phyloP scores from a whole-genome alignment of 2,329 filamentous ascomycete species.

The Verticillium longisporum region DNA sequence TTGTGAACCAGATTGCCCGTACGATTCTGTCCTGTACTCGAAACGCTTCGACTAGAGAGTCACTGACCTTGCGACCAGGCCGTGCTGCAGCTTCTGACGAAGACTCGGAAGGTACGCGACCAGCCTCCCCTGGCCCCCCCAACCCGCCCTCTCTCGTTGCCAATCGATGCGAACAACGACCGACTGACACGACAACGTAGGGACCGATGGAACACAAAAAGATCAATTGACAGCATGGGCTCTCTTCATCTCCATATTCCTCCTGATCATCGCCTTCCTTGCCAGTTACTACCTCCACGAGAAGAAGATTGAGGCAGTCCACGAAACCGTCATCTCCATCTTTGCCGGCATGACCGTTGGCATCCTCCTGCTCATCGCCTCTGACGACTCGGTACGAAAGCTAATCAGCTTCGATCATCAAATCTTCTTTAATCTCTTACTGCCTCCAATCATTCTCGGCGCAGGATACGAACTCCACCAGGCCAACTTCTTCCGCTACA shows the following conservation, averaged over 20 bases:
- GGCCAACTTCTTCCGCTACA: constrained; percentile 98
- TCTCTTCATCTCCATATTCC: constrained; percentile 90
- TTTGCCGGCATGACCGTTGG: constrained; percentile 98
- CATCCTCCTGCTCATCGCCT: constrained; percentile 74
- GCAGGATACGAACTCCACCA: constrained; percentile 97
- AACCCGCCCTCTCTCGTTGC: background rate
- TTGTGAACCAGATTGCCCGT: background rate
- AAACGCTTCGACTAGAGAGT: too few relatives aligned
- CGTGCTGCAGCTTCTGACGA: constrained; percentile 1
- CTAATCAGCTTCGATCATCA: constrained; percentile 97
- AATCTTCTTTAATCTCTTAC: constrained; percentile 97
- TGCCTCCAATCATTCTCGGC: constrained; percentile 96
- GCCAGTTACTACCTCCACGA: constrained; percentile 96
- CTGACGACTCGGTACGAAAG: constrained; percentile 77
- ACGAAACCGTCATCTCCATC: constrained; percentile 97
- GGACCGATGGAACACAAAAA: constrained; percentile 53
- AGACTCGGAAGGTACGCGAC: constrained; percentile 2
- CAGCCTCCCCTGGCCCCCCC: too few relatives aligned
- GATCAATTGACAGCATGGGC: constrained; percentile 96
- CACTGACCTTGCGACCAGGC: background rate
- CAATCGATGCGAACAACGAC: background rate
- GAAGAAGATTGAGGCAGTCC: constrained; percentile 93
- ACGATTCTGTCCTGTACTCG: background rate
- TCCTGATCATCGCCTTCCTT: constrained; percentile 91
- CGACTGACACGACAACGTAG: constrained; percentile 8